Conservation (phyloP, 2,329 filamentous ascomycete genomes). For the Cladosporium sp. region DNA sequence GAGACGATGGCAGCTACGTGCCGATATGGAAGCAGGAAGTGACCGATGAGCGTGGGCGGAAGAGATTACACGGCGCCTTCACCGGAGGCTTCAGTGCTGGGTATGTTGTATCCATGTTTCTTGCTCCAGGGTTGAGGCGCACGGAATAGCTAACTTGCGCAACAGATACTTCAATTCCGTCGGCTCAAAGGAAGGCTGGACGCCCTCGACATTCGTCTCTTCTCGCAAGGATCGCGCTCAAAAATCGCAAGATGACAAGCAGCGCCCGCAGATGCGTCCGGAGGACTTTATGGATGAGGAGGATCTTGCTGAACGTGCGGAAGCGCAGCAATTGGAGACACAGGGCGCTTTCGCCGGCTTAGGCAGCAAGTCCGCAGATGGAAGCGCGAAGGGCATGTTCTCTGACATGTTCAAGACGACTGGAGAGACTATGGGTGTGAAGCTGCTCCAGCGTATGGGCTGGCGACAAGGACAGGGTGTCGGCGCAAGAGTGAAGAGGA, state of each 20-base stretch:
- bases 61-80: conserved; percentile 92
- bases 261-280: conserved; percentile 62
- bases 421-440: conserved; percentile 84
- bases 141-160: conserved; percentile 21
- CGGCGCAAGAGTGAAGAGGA: conserved; percentile 78
- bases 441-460: conserved; percentile 86
- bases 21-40: conserved; percentile 99
- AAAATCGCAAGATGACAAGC: conserved; percentile 52
- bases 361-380: conserved; percentile 63
- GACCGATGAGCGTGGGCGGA: conserved; percentile 85
- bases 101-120: conserved; percentile 50
- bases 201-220: conserved; percentile 86
- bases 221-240: conserved; percentile 72
- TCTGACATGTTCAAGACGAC: conserved; percentile 70
- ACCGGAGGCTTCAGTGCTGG: conserved; percentile 96
- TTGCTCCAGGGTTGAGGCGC: too few relatives aligned
- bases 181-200: conserved; percentile 97
- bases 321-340: conserved; percentile 73
- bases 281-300: conserved; percentile 99
- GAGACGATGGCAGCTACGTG: conserved; percentile 89
- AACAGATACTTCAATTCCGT: conserved; percentile 94
- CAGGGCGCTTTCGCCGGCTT: conserved; percentile 72
- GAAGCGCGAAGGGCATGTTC: conserved; percentile 52
- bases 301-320: conserved; percentile 82
- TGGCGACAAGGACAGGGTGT: conserved; percentile 95